Base-by-base conservation (phyloP, 2,329 filamentous ascomycete genomes). In the Cladosporium sp. region DNA sequence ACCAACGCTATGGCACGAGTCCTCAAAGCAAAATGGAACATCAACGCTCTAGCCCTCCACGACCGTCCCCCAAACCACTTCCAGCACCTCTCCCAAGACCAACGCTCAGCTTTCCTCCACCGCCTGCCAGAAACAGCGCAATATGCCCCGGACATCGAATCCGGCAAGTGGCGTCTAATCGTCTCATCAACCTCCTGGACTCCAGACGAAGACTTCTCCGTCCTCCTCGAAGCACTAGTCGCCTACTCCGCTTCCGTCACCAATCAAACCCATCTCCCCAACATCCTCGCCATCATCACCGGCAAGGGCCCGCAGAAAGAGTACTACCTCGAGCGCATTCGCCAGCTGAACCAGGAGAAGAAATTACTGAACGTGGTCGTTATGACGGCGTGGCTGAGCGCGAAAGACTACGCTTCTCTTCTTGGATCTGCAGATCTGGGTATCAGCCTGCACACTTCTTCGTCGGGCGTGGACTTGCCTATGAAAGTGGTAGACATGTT, bases 401-500 rank as follows among this genome's bases (percentile, higher is more conserved):
- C 91, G 5, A 83, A 87, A 63, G 91, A 97, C 76, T 99, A 99
- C 76, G 94, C 95, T 0, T 84, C 82, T 0, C 84, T 99, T 4
- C 87, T 99, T 32, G 91, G 90, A 13, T 89, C 89, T 53, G 93
- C 95, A 3, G 94, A 97, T 72, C 82, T 99, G 0, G 95, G 95
- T 11, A 87, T 99, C 26, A 96, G 92, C 65, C 82, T 99, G 28
- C 95, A 99, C 80, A 97, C 88, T 69, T 97, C 93, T 16, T 96
- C 91, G 70, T 97, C 92, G 2, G 95, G 95, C 1, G 93, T 99
- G 0, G 95, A 99, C 78, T 82, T 99, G 23, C 95, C 95, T 0
- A 99, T 99, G 95, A 99, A 99, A 79, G 93, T 99, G 0, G 93
- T 99, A 16, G 95, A 99, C 76, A 97, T 99, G 93, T 98, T 99